Conservation (phyloP, 805 yeast genomes). For the Jamesozyma piceae region DNA sequence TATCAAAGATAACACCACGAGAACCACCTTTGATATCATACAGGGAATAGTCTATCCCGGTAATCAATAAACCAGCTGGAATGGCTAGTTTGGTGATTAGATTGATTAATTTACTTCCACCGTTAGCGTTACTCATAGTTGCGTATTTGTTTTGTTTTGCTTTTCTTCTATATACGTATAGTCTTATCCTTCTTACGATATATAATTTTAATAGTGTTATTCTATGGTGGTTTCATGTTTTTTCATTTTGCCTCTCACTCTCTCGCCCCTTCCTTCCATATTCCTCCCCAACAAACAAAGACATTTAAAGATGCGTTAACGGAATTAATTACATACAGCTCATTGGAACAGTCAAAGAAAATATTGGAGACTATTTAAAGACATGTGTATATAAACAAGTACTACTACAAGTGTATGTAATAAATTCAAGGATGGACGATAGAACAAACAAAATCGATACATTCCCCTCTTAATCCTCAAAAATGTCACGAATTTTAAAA, state of each 20-base stretch:
- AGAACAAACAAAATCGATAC: too few species aligned
- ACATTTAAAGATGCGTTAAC: too few species aligned
- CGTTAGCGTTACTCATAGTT: constrained; percentile 1
- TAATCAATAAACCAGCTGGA: constrained; percentile 59
- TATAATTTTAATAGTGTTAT: background rate
- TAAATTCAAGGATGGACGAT: too few species aligned
- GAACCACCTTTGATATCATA: constrained; percentile 95
- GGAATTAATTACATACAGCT: too few species aligned
- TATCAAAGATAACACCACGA: constrained; percentile 90
- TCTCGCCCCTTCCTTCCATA: background rate
- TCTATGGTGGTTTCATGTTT: background rate
- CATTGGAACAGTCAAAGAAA: too few species aligned
- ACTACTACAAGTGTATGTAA: too few species aligned
- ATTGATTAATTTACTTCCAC: constrained; percentile 18
- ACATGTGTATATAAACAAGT: too few species aligned
- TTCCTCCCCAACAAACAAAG: too few species aligned
- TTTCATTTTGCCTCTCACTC: background rate
- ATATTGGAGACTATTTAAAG: too few species aligned
- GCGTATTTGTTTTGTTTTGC: background rate
- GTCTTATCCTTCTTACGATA: background rate
- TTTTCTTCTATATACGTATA: too few species aligned
- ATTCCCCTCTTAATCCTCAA: too few species aligned
- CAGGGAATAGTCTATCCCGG: constrained; percentile 72
- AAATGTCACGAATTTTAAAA: constrained; percentile 13
- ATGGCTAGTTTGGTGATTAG: constrained; percentile 42